Conservation (phyloP, 129 eudicot species). For the Artemisia tridentata region DNA sequence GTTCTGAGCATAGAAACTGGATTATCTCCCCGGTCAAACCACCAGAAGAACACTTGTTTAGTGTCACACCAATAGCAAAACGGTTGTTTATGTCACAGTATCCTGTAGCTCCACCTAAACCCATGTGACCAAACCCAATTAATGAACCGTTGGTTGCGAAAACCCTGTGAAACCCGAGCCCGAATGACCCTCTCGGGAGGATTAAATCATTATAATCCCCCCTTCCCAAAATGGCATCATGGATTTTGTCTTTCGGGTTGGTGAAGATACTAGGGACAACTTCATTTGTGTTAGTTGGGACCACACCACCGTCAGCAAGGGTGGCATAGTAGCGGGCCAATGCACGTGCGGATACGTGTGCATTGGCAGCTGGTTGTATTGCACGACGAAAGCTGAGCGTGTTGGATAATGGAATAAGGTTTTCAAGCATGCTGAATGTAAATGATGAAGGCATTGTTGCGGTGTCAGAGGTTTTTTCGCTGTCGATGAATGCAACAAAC, state of each 20-base stretch:
- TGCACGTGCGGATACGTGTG: slow-evolving; percentile 73
- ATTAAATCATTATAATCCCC: slow-evolving; percentile 63
- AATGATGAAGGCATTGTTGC: slow-evolving; percentile 59
- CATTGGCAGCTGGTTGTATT: slow-evolving; percentile 88
- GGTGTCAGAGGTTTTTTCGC: not conserved
- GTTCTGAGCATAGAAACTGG: slow-evolving; percentile 66
- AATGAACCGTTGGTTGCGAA: slow-evolving; percentile 54
- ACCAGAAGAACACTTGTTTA: slow-evolving; percentile 71
- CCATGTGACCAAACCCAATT: slow-evolving; percentile 80
- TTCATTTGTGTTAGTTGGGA: slow-evolving; percentile 29
- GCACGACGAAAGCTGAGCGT: slow-evolving; percentile 74
- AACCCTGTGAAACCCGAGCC: slow-evolving; percentile 65
- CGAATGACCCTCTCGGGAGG: slow-evolving; percentile 50
- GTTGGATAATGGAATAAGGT: slow-evolving; percentile 66
- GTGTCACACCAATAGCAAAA: slow-evolving; percentile 66
- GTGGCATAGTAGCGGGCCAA: slow-evolving; percentile 68
- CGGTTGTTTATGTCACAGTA: slow-evolving; percentile 56
- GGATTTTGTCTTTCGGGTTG: slow-evolving; percentile 45
- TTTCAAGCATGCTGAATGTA: slow-evolving; percentile 43
- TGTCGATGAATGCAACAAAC: no score
- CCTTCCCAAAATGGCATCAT: slow-evolving; percentile 70
- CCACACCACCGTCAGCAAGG: slow-evolving; percentile 55
- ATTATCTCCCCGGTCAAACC: slow-evolving; percentile 57
- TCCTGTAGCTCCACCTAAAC: slow-evolving; percentile 91
- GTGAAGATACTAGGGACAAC: slow-evolving; percentile 35